A percentile compares a stretch with the other conserved stretches of the same genome.
Evolutionary conservation across 805 yeast genomes (phyloP).

Genomic region (Yarrowia sp.): DNA sequence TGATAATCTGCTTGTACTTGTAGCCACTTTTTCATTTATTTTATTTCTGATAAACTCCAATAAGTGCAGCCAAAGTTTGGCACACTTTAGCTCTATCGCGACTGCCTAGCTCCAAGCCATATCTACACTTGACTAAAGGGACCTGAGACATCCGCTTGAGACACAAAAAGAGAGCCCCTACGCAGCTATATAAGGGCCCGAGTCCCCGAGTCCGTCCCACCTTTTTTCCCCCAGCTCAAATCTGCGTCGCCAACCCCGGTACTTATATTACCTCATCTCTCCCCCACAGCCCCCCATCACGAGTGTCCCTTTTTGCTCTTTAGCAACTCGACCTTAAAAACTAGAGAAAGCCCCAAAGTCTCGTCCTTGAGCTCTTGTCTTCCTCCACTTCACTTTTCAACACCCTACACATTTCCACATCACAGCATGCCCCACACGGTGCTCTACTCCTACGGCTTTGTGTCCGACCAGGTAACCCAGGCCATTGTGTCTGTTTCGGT

Average conservation of each 20-base stretch:
- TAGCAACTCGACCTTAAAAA: not conserved
- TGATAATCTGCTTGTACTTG: too few relatives aligned
- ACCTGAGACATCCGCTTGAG: conserved; percentile 29
- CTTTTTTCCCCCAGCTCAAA: not conserved
- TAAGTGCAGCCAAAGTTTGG: conserved; percentile 11
- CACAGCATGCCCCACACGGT: conserved; percentile 22
- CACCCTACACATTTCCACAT: not conserved
- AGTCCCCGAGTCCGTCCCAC: not conserved
- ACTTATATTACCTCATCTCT: too few relatives aligned
- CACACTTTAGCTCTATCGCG: conserved; percentile 15
- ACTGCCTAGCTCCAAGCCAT: conserved; percentile 26
- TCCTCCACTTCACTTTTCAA: conserved; percentile 1
- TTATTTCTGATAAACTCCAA: not conserved
- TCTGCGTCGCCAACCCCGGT: too few relatives aligned
- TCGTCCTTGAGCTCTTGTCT: not conserved
- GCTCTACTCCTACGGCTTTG: conserved; percentile 32
- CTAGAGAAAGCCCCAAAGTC: not conserved
- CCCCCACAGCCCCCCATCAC: not conserved
- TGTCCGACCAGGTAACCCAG: conserved; percentile 33
- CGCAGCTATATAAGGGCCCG: not conserved
- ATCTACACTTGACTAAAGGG: conserved; percentile 19
- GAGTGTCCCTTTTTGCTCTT: conserved; percentile 18
- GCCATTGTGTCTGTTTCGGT: conserved; percentile 37
- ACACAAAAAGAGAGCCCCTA: not conserved
- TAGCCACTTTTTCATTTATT: too few relatives aligned